Percentiles rank a stretch among this genome's conserved stretches.
Evolutionary conservation across 345 rosid species (phyloP).

Genomic region (Sapria himalayana): DNA sequence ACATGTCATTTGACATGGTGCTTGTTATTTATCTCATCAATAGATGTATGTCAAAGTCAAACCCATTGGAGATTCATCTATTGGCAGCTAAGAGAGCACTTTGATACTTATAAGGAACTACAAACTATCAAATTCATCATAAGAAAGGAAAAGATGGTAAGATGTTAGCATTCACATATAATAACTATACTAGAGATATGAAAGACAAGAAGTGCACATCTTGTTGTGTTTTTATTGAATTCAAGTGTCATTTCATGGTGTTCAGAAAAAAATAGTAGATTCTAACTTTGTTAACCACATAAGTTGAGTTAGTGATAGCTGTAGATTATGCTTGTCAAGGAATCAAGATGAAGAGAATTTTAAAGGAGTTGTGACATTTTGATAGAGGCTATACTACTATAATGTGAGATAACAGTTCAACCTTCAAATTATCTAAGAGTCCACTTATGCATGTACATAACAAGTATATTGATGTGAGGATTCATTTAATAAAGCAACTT

Average conservation of each 20-base stretch:
- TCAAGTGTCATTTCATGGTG: background rate
- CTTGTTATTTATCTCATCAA: background rate
- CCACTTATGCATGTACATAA: constrained; percentile 1
- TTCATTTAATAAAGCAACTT: background rate
- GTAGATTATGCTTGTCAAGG: too few relatives aligned
- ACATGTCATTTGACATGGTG: background rate
- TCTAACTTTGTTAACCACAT: too few relatives aligned
- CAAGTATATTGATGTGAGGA: constrained; percentile 3
- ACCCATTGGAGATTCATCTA: background rate
- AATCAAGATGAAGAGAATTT: too few relatives aligned
- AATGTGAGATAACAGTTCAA: background rate
- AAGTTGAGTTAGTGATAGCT: too few relatives aligned
- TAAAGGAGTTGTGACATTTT: too few relatives aligned
- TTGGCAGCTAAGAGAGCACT: background rate
- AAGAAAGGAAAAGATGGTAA: too few relatives aligned
- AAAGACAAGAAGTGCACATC: too few relatives aligned
- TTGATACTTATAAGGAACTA: background rate
- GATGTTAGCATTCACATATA: background rate
- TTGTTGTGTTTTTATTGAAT: background rate
- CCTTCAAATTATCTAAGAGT: background rate
- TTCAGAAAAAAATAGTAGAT: background rate
- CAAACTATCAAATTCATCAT: background rate
- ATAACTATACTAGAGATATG: too few relatives aligned
- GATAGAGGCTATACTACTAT: too few relatives aligned
- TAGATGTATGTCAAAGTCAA: background rate